Conservation (phyloP, 495 filamentous ascomycete species). For the Aspergillus affinis region DNA sequence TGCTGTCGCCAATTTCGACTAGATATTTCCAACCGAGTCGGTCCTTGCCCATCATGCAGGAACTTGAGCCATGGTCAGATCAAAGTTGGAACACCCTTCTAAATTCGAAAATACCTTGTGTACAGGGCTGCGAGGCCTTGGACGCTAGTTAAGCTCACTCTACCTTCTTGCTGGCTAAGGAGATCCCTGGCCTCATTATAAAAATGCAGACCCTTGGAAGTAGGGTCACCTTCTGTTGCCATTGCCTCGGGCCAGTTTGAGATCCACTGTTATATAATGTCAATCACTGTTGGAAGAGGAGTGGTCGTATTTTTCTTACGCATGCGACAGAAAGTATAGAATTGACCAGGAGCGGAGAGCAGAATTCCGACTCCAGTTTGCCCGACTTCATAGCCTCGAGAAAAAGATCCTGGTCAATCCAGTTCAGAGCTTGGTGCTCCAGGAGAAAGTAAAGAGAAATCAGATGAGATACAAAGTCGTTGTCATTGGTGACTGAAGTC, state of each 20-base stretch:
- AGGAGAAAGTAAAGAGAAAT: neutral
- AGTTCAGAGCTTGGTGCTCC: neutral
- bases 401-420: neutral
- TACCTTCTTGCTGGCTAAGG: constrained; percentile 17
- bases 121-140: constrained; percentile 20
- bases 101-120: neutral
- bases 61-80: constrained; percentile 1
- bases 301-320: neutral
- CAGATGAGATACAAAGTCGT: neutral
- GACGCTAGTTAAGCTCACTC: constrained; percentile 11
- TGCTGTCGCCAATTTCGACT: neutral
- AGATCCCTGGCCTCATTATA: constrained; percentile 24
- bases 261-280: constrained; percentile 9
- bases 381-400: neutral
- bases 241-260: constrained; percentile 25
- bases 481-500: neutral
- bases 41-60: constrained; percentile 21
- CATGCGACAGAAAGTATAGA: neutral
- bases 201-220: constrained; percentile 25
- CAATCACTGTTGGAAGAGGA: neutral
- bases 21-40: constrained; percentile 17
- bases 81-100: neutral
- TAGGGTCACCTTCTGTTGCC: constrained; percentile 11
- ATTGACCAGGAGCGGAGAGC: neutral
- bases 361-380: neutral